Base-by-base conservation (phyloP, 106 monocot species). In the Allium fistulosum region DNA sequence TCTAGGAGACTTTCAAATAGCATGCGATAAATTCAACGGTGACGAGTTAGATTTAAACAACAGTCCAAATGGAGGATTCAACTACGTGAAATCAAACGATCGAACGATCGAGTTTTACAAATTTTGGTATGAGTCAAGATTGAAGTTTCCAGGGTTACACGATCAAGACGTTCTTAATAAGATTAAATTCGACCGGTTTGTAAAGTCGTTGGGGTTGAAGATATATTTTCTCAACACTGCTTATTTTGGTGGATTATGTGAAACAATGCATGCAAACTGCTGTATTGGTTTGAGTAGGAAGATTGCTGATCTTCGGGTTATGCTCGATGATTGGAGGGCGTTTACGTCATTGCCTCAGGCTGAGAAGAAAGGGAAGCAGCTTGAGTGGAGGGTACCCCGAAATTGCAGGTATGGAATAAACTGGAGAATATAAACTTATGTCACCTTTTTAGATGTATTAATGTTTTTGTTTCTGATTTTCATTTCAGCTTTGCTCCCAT, bases 221-320 rank as follows among this genome's bases (percentile, higher is more conserved):
- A 69, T 76, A 68, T 46, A 55, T 27, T 76, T 76, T 63, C 28
- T 76, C 55, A 69, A n/a, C 55, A 76, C 76, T 62, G 61, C 26
- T 18, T 76, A 61, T 63, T 69, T 76, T 27, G 76, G 76, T 37
- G 76, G 76, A 15, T 11, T 76, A 13, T 76, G 76, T 68, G 57
- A 75, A 26, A 76, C 76, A 6, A 76, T 76, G 76, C 76, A 69
- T 76, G 69, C 76, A 48, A 76, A 76, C 63, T 76, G 68, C 57
- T 63, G 69, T 69, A 57, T 76, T 63, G 76, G 76, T n/a, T 48
- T 76, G 48, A 48, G 55, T n/a, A 53, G 69, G 22, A 76, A 76
- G 52, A 69, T 76, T 13, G 50, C 22, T 69, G 76, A 69, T 57
- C 59, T 63, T 45, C 17, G 48, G 37, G 53, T 69, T 9, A 76